These are phyloP conservation scores for Podila verticillata DNA, from an alignment of 192 early-diverging fungal species.

Conservation along the genomic window DNA sequence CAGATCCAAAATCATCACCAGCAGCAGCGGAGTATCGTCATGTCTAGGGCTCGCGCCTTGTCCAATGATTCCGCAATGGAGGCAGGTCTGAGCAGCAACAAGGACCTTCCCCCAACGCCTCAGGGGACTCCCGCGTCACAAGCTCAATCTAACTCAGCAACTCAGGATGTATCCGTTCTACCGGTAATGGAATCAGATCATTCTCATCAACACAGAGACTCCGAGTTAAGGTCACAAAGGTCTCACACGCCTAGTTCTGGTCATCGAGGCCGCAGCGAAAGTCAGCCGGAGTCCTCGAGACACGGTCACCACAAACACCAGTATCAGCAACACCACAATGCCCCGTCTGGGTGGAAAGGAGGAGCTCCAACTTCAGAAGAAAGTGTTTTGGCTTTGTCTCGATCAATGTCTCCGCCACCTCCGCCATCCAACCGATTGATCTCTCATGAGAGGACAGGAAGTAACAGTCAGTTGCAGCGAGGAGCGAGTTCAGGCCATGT, in stretches of 20 bases:
- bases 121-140: not conserved
- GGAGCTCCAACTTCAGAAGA: slow-evolving; percentile 9
- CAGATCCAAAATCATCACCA: slow-evolving; percentile 10
- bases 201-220: not conserved
- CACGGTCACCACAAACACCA: not conserved
- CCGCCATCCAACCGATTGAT: not conserved
- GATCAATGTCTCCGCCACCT: slow-evolving; percentile 17
- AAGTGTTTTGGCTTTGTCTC: slow-evolving; percentile 15
- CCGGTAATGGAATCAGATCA: too few relatives aligned
- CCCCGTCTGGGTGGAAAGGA: not conserved
- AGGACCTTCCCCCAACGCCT: slow-evolving; percentile 34
- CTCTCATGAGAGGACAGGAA: slow-evolving; percentile 21
- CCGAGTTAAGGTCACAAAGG: not conserved
- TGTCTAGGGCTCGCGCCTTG: slow-evolving; percentile 9
- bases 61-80: slow-evolving; percentile 7
- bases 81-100: slow-evolving; percentile 6
- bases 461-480: not conserved
- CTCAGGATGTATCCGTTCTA: not conserved
- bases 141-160: not conserved
- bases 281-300: slow-evolving; percentile 12
- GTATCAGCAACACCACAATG: not conserved
- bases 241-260: not conserved
- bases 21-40: not conserved
- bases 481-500: not conserved
- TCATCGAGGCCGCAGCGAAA: slow-evolving; percentile 23